Evolutionary conservation across 345 rosid genomes (phyloP), one percentile per base, ranked within the genome.

Genomic region (Eucalyptus cloeziana): DNA sequence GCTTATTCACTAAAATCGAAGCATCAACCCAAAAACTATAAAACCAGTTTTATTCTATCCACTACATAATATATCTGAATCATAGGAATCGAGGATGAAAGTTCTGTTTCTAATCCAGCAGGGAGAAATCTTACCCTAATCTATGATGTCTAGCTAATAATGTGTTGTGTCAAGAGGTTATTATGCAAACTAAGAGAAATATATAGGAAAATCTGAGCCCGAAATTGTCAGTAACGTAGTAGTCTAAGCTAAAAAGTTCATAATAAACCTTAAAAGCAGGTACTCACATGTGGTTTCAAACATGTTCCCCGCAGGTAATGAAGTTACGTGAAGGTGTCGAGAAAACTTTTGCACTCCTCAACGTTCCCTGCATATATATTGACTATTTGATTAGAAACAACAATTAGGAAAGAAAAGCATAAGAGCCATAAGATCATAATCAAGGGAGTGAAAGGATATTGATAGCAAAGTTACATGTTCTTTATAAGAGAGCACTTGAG

Each of bases 361-460:
- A 92, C 85, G 88, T 93, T 95, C 89, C 98, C 96, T 97, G 96
- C 89, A 3, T 64, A 22, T 64, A n/a, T 64, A 64, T 64, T 7
- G 71, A 14, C 37, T n/a, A 91, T 43, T 94, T 7, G 88, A 85
- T 47, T 90, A 87, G 54, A 71, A 44, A 30, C 12, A 44, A 58
- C 50, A 86, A 5, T 56, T 58, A 89, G 86, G 33, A 80, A 37
- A 81, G 87, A 37, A 90, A 81, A 33, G 56, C 8, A 87, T 47
- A 64, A 3, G 31, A 64, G 13, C 9, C 33, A 4, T 58, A 47
- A 6, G 81, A 64, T 64, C 2, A 2, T 64, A 13, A 30, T n/a
- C n/a, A n/a, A n/a, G n/a, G n/a, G n/a, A 62, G 9, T 30, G 7
- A 22, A 64, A 64, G 71, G 19, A 64, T 0, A n/a, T n/a, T 64